These are phyloP conservation scores for Carex kokanica DNA, from an alignment of 176 grass and related monocot species.

Conservation along the genomic window DNA sequence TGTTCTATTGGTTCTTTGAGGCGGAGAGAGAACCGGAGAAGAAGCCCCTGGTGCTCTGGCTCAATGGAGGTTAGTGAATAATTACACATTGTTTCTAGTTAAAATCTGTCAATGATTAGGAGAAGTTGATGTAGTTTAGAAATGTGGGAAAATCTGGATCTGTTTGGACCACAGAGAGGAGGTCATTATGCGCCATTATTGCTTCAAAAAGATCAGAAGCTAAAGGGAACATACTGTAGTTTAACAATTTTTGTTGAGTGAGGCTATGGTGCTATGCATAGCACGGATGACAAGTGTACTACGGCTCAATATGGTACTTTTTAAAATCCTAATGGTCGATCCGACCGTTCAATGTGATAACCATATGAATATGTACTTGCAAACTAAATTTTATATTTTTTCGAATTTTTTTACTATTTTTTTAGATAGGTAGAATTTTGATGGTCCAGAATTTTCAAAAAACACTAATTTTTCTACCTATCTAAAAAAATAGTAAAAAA, in stretches of 20 bases:
- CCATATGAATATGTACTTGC: too few species aligned
- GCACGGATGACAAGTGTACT: too few species aligned
- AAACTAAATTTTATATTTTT: too few species aligned
- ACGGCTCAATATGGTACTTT: too few species aligned
- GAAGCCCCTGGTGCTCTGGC: conserved; percentile 97
- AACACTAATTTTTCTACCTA: too few species aligned
- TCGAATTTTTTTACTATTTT: too few species aligned
- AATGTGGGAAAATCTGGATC: conserved; percentile 7
- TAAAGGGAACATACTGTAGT: neutral
- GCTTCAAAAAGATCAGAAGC: neutral
- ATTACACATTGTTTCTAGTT: neutral
- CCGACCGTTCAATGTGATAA: too few species aligned
- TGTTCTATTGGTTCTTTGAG: conserved; percentile 99
- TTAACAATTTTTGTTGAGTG: neutral
- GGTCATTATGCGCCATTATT: conserved; percentile 19
- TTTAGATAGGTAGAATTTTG: too few species aligned
- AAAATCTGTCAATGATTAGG: conserved; percentile 3
- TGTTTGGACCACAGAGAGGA: conserved; percentile 13
- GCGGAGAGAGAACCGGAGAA: conserved; percentile 49
- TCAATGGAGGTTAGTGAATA: conserved; percentile 70
- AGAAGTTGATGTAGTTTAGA: neutral
- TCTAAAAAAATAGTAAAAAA: too few species aligned
- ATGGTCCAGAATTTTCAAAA: too few species aligned
- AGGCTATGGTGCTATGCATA: too few species aligned
- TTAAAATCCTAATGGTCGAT: too few species aligned